phyloP scores from a whole-genome alignment of 768 basidiomycete species.

The Termitomyces sp. region DNA sequence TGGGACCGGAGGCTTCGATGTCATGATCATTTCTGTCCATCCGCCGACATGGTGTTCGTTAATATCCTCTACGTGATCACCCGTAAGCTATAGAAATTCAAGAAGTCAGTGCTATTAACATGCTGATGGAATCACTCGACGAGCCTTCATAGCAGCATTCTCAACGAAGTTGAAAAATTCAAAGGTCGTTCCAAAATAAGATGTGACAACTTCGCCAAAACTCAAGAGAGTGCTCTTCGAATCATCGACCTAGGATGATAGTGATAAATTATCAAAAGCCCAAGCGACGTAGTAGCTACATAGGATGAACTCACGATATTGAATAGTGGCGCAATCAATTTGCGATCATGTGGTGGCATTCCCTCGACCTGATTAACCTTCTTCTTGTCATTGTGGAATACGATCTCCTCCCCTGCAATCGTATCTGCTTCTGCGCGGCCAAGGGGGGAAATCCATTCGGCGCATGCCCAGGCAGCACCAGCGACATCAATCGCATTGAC shows the following conservation, averaged over 20 bases:
- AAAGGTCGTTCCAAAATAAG: constrained; percentile 74
- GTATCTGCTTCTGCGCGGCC: constrained; percentile 64
- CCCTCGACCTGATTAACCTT: constrained; percentile 64
- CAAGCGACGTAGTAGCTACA: neutral
- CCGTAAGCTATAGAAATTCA: constrained; percentile 58
- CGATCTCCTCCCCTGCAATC: constrained; percentile 63
- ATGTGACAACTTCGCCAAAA: constrained; percentile 61
- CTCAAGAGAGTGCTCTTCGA: constrained; percentile 67
- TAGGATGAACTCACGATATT: constrained; percentile 53
- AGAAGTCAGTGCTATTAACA: neutral
- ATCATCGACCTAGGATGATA: constrained; percentile 61
- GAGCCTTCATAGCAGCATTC: constrained; percentile 64
- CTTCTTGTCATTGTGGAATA: constrained; percentile 68
- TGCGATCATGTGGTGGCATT: constrained; percentile 50
- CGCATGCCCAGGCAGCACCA: constrained; percentile 73
- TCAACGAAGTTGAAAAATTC: constrained; percentile 77
- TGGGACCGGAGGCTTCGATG: constrained; percentile 65
- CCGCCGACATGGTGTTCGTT: constrained; percentile 80
- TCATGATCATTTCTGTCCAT: constrained; percentile 80
- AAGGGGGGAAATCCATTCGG: constrained; percentile 66
- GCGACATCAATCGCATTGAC: constrained; percentile 78
- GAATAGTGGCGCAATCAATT: constrained; percentile 73
- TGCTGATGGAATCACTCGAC: constrained; percentile 5
- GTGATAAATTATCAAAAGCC: neutral
- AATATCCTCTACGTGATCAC: constrained; percentile 76